These are phyloP conservation scores for Aureobasidium lini DNA, from an alignment of 2,329 filamentous ascomycete genomes.

Conservation along the genomic window DNA sequence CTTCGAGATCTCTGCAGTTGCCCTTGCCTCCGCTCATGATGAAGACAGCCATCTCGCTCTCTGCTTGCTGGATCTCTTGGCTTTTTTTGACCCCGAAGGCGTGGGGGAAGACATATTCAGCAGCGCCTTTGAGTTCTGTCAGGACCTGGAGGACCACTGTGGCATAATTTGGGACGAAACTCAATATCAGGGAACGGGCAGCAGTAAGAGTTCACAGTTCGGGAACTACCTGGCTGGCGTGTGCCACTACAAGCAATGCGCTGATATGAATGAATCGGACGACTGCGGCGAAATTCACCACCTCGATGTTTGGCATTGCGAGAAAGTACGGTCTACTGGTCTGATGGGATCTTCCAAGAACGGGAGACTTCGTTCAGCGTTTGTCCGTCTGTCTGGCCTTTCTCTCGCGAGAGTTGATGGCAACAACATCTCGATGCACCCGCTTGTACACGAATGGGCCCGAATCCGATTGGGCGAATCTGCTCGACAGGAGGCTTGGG, in stretches of 20 bases:
- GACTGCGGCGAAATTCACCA: not conserved
- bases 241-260: not conserved
- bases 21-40: conserved; percentile 18
- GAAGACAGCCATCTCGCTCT: not conserved
- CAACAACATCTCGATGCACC: not conserved
- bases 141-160: not conserved
- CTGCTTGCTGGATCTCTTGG: not conserved
- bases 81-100: not conserved
- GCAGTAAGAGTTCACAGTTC: too few species aligned
- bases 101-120: not conserved
- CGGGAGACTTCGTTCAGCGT: not conserved
- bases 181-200: too few species aligned
- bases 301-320: not conserved
- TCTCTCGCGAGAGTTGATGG: not conserved
- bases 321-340: not conserved
- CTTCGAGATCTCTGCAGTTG: conserved; percentile 29
- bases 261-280: not conserved
- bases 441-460: conserved; percentile 10
- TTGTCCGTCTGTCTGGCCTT: not conserved
- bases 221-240: not conserved
- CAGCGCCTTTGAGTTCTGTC: not conserved
- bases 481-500: not conserved
- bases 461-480: not conserved
- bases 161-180: not conserved
- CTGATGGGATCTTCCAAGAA: not conserved